A percentile compares a stretch with the other conserved stretches of the same genome.
Conservation (phyloP, 2,329 filamentous ascomycete genomes). For the Claviceps quebecensis region DNA sequence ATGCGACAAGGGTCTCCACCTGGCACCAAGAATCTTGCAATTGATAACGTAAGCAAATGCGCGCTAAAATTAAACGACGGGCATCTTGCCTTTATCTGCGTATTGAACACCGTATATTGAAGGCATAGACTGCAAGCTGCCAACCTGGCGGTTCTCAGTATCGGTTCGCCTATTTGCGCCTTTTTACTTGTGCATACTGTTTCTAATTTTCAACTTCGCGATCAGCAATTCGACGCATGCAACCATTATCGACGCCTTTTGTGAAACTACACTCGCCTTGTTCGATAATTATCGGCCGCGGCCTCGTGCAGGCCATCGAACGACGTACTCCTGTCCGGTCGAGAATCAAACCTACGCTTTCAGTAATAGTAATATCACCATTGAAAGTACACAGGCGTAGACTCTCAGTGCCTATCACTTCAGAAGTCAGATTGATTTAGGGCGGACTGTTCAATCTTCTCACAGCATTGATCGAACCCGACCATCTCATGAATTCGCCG, state of each 20-base stretch:
- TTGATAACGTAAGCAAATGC: too few relatives aligned
- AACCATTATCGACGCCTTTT: background rate
- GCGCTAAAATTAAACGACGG: too few relatives aligned
- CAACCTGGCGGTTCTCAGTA: background rate
- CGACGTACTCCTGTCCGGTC: background rate
- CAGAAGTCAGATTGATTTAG: background rate
- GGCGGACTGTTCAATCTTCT: background rate
- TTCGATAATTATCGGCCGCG: background rate
- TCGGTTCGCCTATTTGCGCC: background rate
- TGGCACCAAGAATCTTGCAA: too few relatives aligned
- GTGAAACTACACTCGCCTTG: background rate
- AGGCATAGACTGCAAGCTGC: background rate
- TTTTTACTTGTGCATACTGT: background rate
- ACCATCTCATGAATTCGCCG: conserved; percentile 4
- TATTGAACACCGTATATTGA: background rate
- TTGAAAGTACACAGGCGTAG: background rate
- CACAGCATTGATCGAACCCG: background rate
- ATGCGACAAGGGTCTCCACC: too few relatives aligned
- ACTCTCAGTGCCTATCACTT: background rate
- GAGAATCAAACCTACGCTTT: background rate
- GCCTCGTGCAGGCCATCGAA: background rate
- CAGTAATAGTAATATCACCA: too few relatives aligned
- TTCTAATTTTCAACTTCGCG: background rate
- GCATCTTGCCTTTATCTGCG: background rate
- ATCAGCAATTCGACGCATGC: background rate